phyloP scores from a whole-genome alignment of 75 land plant species.

The Gnetum montanum region DNA sequence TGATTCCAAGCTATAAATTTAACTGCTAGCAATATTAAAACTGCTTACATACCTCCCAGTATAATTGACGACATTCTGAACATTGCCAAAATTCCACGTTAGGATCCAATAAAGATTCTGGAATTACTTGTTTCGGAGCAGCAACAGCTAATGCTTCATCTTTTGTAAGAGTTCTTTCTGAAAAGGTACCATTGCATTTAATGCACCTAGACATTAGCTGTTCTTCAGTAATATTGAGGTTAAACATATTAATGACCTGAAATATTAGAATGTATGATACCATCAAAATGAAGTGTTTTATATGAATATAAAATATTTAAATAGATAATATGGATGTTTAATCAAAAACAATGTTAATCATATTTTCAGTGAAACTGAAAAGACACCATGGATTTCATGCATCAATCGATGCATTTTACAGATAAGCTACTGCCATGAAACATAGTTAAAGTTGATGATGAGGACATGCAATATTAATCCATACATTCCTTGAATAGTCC shows the following conservation, averaged over 20 bases:
- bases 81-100: conserved; percentile 93
- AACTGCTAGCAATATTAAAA: neutral
- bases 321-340: too few relatives aligned
- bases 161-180: conserved; percentile 60
- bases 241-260: conserved; percentile 81
- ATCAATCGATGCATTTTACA: too few relatives aligned
- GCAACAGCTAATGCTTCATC: conserved; percentile 81
- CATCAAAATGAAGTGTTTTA: neutral
- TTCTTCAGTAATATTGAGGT: conserved; percentile 67
- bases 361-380: too few relatives aligned
- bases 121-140: conserved; percentile 65
- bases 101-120: conserved; percentile 34
- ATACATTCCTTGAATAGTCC: too few relatives aligned
- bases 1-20: neutral
- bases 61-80: conserved; percentile 73
- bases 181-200: conserved; percentile 91
- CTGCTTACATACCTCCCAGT: conserved; percentile 78
- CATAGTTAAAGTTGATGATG: too few relatives aligned
- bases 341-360: too few relatives aligned
- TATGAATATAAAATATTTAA: neutral
- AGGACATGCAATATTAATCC: too few relatives aligned
- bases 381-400: too few relatives aligned
- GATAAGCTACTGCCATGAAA: too few relatives aligned
- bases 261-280: neutral
- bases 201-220: conserved; percentile 93